These are phyloP conservation scores for Cladobotryum mycophilum DNA, from an alignment of 2,329 filamentous ascomycete genomes.

Conservation along the genomic window DNA sequence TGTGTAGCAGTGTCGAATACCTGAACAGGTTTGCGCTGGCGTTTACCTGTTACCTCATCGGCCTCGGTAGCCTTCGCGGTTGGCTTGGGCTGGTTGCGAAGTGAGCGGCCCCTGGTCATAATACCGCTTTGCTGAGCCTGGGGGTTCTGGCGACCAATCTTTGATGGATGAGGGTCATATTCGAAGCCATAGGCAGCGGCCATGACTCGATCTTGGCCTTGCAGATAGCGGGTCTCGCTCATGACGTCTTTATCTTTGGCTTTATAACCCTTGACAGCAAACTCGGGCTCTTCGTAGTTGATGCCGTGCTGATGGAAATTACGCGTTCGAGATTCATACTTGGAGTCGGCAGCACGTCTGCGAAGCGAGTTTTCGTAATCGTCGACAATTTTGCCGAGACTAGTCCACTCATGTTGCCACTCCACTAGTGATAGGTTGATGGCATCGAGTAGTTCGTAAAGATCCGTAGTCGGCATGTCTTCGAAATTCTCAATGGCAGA, in stretches of 20 bases:
- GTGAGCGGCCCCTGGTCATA: constrained; percentile 45
- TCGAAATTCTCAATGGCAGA: constrained; percentile 45
- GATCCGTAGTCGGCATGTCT: constrained; percentile 39
- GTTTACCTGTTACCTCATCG: constrained; percentile 45
- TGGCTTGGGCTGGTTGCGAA: constrained; percentile 51
- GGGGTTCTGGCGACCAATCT: constrained; percentile 54
- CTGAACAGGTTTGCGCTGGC: constrained; percentile 46
- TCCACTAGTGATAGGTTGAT: constrained; percentile 40
- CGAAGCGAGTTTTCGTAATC: constrained; percentile 52
- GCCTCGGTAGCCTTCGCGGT: constrained; percentile 55
- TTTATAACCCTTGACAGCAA: constrained; percentile 48
- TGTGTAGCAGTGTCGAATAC: constrained; percentile 46
- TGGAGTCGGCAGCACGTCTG: constrained; percentile 41
- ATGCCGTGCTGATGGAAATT: constrained; percentile 35
- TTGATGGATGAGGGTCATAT: constrained; percentile 51
- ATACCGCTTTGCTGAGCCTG: constrained; percentile 45
- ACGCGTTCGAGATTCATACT: constrained; percentile 39
- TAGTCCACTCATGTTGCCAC: constrained; percentile 50
- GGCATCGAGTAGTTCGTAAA: constrained; percentile 39
- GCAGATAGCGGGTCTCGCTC: constrained; percentile 40
- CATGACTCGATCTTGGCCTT: constrained; percentile 52
- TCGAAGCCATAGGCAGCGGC: constrained; percentile 56
- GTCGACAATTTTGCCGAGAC: constrained; percentile 44
- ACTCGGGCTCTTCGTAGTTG: constrained; percentile 45
- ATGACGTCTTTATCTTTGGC: constrained; percentile 38